Evolutionary conservation across 371 early-diverging fungal genomes (phyloP).

Genomic region (Apophysomyces trapeziformis): DNA sequence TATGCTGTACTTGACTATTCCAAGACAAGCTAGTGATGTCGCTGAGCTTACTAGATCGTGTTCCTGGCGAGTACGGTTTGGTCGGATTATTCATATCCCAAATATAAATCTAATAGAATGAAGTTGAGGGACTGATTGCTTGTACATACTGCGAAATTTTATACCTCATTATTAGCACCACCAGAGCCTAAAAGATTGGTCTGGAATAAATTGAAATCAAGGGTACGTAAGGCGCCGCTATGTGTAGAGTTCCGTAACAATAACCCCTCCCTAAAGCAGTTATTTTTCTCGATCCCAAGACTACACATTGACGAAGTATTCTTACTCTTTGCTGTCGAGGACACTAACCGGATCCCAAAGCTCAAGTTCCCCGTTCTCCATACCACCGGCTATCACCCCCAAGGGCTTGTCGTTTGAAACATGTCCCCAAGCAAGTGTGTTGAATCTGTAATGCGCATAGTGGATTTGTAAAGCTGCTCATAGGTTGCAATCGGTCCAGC

Average conservation of each 20-base stretch:
- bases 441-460: constrained; percentile 42
- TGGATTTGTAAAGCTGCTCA: neutral
- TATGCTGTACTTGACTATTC: constrained; percentile 94
- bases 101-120: constrained; percentile 70
- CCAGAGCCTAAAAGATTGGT: constrained; percentile 88
- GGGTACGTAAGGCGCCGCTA: constrained; percentile 87
- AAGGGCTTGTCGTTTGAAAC: constrained; percentile 59
- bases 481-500: neutral
- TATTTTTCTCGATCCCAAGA: neutral
- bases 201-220: constrained; percentile 92
- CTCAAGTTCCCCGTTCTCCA: constrained; percentile 92
- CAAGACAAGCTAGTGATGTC: constrained; percentile 89
- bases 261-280: constrained; percentile 40
- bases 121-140: neutral
- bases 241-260: constrained; percentile 77
- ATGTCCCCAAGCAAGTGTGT: constrained; percentile 90
- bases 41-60: constrained; percentile 81
- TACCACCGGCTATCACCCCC: constrained; percentile 93
- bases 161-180: constrained; percentile 86
- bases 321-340: constrained; percentile 62
- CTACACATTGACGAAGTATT: neutral
- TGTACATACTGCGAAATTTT: neutral
- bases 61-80: constrained; percentile 89
- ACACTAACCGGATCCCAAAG: constrained; percentile 88
- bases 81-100: constrained; percentile 92